Percentiles rank a stretch among this genome's conserved stretches.
Conservation (phyloP, 257 asterid species). For the Cordia subcordata region DNA sequence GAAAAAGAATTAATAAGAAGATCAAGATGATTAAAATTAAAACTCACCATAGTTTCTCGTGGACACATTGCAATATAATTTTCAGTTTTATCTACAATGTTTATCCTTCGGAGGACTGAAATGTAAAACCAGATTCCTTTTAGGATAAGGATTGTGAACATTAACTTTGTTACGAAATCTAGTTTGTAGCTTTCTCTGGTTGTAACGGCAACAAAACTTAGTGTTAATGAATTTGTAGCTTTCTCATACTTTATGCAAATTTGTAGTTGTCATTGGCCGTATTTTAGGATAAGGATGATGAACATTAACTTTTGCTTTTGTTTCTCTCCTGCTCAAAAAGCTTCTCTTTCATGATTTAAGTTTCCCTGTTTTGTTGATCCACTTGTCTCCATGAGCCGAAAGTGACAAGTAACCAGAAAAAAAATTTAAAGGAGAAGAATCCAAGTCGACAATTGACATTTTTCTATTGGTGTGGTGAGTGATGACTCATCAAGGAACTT, state of each 20-base stretch:
- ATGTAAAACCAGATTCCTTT: not conserved
- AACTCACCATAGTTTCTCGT: no score
- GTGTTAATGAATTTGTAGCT: no score
- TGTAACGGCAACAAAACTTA: no score
- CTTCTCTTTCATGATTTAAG: not conserved
- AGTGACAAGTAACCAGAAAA: slow-evolving; percentile 21
- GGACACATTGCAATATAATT: no score
- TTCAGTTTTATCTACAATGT: no score
- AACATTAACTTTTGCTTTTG: not conserved
- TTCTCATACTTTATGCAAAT: slow-evolving; percentile 2
- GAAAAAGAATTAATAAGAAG: no score
- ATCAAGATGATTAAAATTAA: no score
- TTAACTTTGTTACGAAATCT: slow-evolving; percentile 7
- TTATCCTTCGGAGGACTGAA: not conserved
- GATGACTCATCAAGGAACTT: no score
- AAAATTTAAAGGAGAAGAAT: slow-evolving; percentile 11
- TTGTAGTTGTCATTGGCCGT: slow-evolving; percentile 19
- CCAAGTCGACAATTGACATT: slow-evolving; percentile 9
- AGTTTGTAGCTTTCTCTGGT: not conserved
- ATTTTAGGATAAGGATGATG: slow-evolving; percentile 15
- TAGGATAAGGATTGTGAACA: no score
- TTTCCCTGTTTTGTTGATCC: not conserved
- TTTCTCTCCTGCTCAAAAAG: no score
- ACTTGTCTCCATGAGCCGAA: not conserved
- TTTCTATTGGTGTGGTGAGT: slow-evolving; percentile 29